phyloP scores from a whole-genome alignment of 306 rosid species.

The Cucumis sativus region Cucumber_9930_V3 NC_026661.2:19369001-19369500 shows the following conservation, averaged over 20 bases:
- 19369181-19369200: slow-evolving; percentile 77
- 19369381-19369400: no score
- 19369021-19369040: slow-evolving; percentile 84
- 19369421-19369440: not conserved
- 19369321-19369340: slow-evolving; percentile 89
- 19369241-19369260: slow-evolving; percentile 49
- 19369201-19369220: slow-evolving; percentile 84
- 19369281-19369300: slow-evolving; percentile 74
- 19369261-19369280: slow-evolving; percentile 89
- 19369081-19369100: slow-evolving; percentile 78
- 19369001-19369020: slow-evolving; percentile 59
- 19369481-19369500: slow-evolving; percentile 92
- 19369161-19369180: slow-evolving; percentile 76
- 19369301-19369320: slow-evolving; percentile 72
- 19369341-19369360: not conserved
- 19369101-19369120: slow-evolving; percentile 72
- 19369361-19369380: not conserved
- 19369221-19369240: slow-evolving; percentile 94
- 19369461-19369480: slow-evolving; percentile 78
- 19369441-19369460: slow-evolving; percentile 31
- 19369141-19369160: slow-evolving; percentile 48
- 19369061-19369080: slow-evolving; percentile 73
- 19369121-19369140: slow-evolving; percentile 88
- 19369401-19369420: not conserved
- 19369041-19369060: slow-evolving; percentile 68